Percentiles rank a stretch among this genome's conserved stretches.
These are phyloP conservation scores for Pichia sp. DNA, from an alignment of 1,139 yeast genomes.

Conservation along the genomic window DNA sequence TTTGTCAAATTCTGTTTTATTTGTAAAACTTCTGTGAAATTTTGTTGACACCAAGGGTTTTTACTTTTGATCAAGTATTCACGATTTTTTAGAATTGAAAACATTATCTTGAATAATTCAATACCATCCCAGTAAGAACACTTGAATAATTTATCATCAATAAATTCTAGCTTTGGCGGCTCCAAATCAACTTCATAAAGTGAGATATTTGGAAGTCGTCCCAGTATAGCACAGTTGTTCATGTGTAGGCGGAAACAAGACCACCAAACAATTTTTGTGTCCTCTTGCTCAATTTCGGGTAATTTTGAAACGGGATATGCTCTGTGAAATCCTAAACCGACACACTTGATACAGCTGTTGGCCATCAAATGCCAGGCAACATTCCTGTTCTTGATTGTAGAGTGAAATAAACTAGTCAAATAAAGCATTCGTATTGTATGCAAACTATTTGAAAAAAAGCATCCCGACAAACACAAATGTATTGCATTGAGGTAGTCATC, in stretches of 20 bases:
- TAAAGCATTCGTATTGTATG: slow-evolving; percentile 36
- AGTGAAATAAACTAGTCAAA: slow-evolving; percentile 35
- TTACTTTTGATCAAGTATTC: slow-evolving; percentile 27
- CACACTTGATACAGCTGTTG: slow-evolving; percentile 37
- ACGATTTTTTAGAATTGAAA: slow-evolving; percentile 31
- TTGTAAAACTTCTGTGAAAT: slow-evolving; percentile 32
- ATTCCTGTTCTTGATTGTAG: slow-evolving; percentile 37
- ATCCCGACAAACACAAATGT: slow-evolving; percentile 35
- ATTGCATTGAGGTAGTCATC: slow-evolving; percentile 32
- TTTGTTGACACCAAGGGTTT: slow-evolving; percentile 32
- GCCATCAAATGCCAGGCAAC: slow-evolving; percentile 38
- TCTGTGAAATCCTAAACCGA: slow-evolving; percentile 38
- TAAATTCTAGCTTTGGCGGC: slow-evolving; percentile 23
- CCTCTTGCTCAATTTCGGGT: slow-evolving; percentile 25
- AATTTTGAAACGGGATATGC: slow-evolving; percentile 25
- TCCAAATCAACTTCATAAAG: slow-evolving; percentile 32
- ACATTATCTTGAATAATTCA: slow-evolving; percentile 31
- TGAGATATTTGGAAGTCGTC: slow-evolving; percentile 33
- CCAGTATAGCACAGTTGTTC: slow-evolving; percentile 34
- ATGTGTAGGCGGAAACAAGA: slow-evolving; percentile 33
- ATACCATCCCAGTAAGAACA: slow-evolving; percentile 28
- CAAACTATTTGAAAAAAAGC: slow-evolving; percentile 34
- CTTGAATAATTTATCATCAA: slow-evolving; percentile 27
- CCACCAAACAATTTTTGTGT: slow-evolving; percentile 32
- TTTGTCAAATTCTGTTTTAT: slow-evolving; percentile 28